Evolutionary conservation across 2,329 filamentous ascomycete genomes (phyloP).

Genomic region (Exophiala spinifera): DNA sequence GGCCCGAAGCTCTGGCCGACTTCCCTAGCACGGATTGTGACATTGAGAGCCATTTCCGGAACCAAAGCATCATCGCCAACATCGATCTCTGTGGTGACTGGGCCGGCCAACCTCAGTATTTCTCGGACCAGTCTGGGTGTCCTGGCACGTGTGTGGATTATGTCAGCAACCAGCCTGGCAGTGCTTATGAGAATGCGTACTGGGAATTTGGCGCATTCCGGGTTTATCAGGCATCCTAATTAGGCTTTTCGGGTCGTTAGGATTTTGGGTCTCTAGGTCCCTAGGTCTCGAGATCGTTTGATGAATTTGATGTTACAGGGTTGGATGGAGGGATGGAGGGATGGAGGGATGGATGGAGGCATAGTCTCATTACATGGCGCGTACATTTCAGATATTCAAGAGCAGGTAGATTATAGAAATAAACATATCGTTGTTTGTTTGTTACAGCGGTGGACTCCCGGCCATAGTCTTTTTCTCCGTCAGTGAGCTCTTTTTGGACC

Average conservation of each 20-base stretch:
- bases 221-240: conserved; percentile 51
- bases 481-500: too few relatives aligned
- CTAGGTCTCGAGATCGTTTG: too few relatives aligned
- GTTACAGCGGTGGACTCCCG: too few relatives aligned
- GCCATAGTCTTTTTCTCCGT: too few relatives aligned
- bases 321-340: too few relatives aligned
- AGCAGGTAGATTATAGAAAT: background rate
- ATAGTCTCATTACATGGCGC: too few relatives aligned
- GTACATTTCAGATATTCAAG: too few relatives aligned
- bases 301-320: too few relatives aligned
- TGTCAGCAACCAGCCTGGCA: conserved; percentile 61
- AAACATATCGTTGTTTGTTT: too few relatives aligned
- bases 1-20: conserved; percentile 43
- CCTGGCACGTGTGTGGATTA: conserved; percentile 63
- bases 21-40: conserved; percentile 62
- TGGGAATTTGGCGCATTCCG: conserved; percentile 71
- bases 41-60: conserved; percentile 58
- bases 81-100: conserved; percentile 63
- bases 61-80: conserved; percentile 64
- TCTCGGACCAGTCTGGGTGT: conserved; percentile 52
- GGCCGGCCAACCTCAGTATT: conserved; percentile 46
- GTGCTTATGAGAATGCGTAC: conserved; percentile 66
- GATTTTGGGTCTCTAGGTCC: too few relatives aligned
- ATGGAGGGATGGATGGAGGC: too few relatives aligned
- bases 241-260: too few relatives aligned